Conservation (phyloP, 768 basidiomycete genomes). For the Boletus tomentosulus region DNA sequence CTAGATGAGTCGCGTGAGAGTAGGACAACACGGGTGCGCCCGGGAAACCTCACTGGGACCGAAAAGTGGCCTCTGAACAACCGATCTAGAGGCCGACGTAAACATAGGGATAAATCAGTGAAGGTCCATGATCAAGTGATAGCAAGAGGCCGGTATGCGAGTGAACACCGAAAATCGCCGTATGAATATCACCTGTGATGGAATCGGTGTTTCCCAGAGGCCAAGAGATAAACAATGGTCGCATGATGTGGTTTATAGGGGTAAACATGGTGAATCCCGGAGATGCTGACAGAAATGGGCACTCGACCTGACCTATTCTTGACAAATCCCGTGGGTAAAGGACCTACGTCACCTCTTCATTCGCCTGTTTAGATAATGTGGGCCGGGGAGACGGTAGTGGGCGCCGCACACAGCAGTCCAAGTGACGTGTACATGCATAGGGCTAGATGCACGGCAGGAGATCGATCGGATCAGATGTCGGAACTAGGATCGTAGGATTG, state of each 20-base stretch:
- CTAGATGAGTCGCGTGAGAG: neutral
- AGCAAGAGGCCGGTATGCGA: neutral
- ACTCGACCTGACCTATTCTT: neutral
- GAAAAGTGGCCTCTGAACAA: neutral
- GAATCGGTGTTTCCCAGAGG: neutral
- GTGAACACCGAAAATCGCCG: neutral
- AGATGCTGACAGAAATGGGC: neutral
- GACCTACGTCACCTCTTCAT: conserved; percentile 26
- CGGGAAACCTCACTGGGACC: neutral
- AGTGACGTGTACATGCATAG: conserved; percentile 11
- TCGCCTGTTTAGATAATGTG: conserved; percentile 4
- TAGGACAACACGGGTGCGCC: neutral
- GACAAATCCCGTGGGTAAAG: conserved; percentile 9
- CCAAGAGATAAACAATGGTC: conserved; percentile 7
- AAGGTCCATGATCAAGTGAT: neutral
- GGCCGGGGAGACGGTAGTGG: neutral
- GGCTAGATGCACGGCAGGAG: conserved; percentile 9
- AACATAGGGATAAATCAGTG: conserved; percentile 5
- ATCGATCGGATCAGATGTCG: conserved; percentile 20
- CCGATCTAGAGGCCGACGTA: neutral
- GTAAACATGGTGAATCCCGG: conserved; percentile 1
- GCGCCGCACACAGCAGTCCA: neutral
- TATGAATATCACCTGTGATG: neutral
- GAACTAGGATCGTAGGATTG: conserved; percentile 1
- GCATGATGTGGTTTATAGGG: conserved; percentile 8